Evolutionary conservation across 1,139 yeast species (phyloP).

Genomic region (Candida dubliniensis): DNA sequence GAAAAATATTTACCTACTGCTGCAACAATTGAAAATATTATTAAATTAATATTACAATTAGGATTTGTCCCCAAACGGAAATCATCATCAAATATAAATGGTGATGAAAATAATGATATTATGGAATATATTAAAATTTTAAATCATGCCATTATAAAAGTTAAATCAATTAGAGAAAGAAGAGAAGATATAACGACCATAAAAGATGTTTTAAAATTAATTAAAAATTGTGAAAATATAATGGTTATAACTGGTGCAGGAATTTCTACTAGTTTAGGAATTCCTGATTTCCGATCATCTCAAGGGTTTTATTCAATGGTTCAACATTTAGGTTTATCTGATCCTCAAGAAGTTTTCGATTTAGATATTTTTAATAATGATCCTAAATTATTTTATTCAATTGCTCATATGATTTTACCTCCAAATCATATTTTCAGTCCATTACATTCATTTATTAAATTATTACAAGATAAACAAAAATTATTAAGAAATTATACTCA

Average conservation of each 20-base stretch:
- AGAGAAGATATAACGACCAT: constrained; percentile 53
- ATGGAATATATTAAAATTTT: constrained; percentile 51
- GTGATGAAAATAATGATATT: constrained; percentile 42
- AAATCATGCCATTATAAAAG: constrained; percentile 62
- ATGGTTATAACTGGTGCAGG: constrained; percentile 95
- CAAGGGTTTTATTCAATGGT: constrained; percentile 82
- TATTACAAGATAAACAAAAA: constrained; percentile 76
- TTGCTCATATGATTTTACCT: constrained; percentile 87
- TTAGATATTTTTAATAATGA: constrained; percentile 69
- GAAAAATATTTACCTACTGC: constrained; percentile 60
- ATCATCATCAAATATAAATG: constrained; percentile 24
- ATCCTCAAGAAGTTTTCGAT: constrained; percentile 95
- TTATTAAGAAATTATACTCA: constrained; percentile 89
- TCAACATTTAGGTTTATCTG: constrained; percentile 69
- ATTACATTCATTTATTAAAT: constrained; percentile 77
- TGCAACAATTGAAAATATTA: constrained; percentile 54
- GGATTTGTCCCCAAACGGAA: constrained; percentile 49
- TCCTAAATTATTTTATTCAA: constrained; percentile 80
- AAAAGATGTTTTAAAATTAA: constrained; percentile 57
- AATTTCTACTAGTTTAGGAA: constrained; percentile 87
- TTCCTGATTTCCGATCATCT: constrained; percentile 92
- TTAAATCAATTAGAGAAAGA: constrained; percentile 53
- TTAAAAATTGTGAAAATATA: constrained; percentile 58
- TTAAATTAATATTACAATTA: constrained; percentile 46
- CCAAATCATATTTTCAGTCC: constrained; percentile 77